These are phyloP conservation scores for Moringa oleifera DNA, from an alignment of 345 rosid species.

Conservation along the genomic window DNA sequence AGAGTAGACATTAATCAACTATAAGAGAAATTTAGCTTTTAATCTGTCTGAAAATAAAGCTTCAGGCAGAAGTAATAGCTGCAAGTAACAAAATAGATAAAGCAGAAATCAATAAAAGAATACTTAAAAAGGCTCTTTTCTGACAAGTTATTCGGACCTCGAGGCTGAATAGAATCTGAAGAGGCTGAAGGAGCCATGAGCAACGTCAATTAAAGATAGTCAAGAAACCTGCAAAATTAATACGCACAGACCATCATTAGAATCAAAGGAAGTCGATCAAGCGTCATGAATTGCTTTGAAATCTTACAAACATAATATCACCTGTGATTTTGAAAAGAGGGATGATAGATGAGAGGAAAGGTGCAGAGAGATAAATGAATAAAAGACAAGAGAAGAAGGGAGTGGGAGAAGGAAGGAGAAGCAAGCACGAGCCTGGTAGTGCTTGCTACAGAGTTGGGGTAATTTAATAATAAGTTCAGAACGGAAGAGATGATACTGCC, in stretches of 20 bases:
- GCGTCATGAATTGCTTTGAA: background rate
- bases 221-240: background rate
- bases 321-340: background rate
- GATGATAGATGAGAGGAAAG: background rate
- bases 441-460: too few species aligned
- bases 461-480: too few species aligned
- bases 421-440: too few species aligned
- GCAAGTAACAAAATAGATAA: background rate
- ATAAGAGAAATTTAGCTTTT: too few species aligned
- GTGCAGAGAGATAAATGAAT: too few species aligned
- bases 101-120: background rate
- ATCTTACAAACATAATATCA: background rate
- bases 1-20: too few species aligned
- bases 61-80: background rate
- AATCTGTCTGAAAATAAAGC: too few species aligned
- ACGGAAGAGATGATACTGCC: too few species aligned
- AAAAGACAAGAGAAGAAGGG: too few species aligned
- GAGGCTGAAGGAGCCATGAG: constrained; percentile 39
- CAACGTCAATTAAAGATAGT: background rate
- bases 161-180: constrained; percentile 37
- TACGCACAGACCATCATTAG: background rate
- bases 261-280: background rate
- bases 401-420: too few species aligned
- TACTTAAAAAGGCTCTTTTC: too few species aligned
- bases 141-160: constrained; percentile 28